phyloP scores from a whole-genome alignment of 345 rosid genomes.

The Gossypioides kirkii region DNA sequence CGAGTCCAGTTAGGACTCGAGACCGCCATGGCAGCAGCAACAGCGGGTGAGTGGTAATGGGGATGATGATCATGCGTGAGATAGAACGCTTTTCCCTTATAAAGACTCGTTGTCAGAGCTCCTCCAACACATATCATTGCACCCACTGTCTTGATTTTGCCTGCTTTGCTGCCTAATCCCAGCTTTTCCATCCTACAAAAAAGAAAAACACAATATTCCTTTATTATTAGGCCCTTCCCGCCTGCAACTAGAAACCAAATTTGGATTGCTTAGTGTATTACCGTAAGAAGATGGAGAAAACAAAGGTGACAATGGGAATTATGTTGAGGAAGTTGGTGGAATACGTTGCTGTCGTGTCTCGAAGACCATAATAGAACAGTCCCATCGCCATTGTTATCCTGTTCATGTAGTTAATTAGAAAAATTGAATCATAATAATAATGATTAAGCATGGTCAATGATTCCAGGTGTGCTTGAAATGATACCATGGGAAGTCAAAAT shows the following conservation, averaged over 20 bases:
- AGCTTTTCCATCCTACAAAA: constrained; percentile 31
- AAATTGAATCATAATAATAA: too few relatives aligned
- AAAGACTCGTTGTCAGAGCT: constrained; percentile 25
- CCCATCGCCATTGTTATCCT: constrained; percentile 43
- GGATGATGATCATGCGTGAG: constrained; percentile 2
- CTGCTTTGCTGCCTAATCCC: constrained; percentile 25
- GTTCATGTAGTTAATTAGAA: not conserved
- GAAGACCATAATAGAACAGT: constrained; percentile 41
- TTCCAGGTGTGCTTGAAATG: not conserved
- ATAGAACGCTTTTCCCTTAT: constrained; percentile 31
- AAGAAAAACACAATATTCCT: not conserved
- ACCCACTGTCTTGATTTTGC: constrained; percentile 33
- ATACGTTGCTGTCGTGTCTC: constrained; percentile 43
- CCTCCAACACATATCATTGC: constrained; percentile 41
- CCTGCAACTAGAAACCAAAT: not conserved
- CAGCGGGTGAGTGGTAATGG: not conserved
- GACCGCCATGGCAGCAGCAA: not conserved
- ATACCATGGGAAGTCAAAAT: not conserved
- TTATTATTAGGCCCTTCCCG: not conserved
- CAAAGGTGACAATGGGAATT: constrained; percentile 40
- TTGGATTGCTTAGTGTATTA: not conserved
- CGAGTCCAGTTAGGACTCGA: constrained; percentile 19
- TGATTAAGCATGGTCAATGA: not conserved
- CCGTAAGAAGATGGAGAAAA: constrained; percentile 31
- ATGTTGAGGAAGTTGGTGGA: constrained; percentile 38